Base-by-base conservation (phyloP, 2,329 filamentous ascomycete species). In the Hymenoscyphus salicellus region DNA sequence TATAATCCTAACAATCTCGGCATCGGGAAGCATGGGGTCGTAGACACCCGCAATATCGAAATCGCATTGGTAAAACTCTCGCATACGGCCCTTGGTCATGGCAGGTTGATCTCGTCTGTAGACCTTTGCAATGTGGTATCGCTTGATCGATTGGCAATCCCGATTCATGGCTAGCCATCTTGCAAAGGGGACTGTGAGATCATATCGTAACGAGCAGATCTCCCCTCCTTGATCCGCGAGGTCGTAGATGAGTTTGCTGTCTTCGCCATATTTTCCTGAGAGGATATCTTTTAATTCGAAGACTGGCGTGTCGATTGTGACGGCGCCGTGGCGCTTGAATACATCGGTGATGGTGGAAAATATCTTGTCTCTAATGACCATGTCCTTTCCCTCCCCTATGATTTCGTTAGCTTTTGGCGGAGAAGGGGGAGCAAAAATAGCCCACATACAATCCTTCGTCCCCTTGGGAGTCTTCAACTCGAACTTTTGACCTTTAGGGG, bases 1-100 rank as follows among this genome's bases (percentile, higher is more conserved):
- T 59, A 91, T 86, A 70, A 97, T 93, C 64, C 90, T 85, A 72
- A 98, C 80, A 65, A 97, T 89, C 79, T 97, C 93, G 43, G 93
- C 91, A 75, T 97, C 94, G 63, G 93, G 92, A 30, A 97, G 84
- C 93, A 97, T 97, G 62, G 91, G 79, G 76, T 97, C 94, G 80
- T 92, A 96, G 52, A 81, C 82, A 66, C 93, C 93, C 14, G 93
- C 93, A 79, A 97, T 94, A 76, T 97, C 93, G 75, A 97, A 96
- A 79, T 98, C 94, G 80, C 93, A 97, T 79, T 97, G 93, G 81
- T 96, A 97, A 79, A 97, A 97, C 79, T 97, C 94, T 74, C 94
- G 86, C 90, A 97, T 95, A 62, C 93, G 87, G 60, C 93, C 94
- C 77, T 96, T 95, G 67, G 89, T 91, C 80, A 97, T 92, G 66